Evolutionary conservation across 371 early-diverging fungal species (phyloP), one percentile per base, ranked within the genome.

Genomic region (Smittium mucronatum): DNA sequence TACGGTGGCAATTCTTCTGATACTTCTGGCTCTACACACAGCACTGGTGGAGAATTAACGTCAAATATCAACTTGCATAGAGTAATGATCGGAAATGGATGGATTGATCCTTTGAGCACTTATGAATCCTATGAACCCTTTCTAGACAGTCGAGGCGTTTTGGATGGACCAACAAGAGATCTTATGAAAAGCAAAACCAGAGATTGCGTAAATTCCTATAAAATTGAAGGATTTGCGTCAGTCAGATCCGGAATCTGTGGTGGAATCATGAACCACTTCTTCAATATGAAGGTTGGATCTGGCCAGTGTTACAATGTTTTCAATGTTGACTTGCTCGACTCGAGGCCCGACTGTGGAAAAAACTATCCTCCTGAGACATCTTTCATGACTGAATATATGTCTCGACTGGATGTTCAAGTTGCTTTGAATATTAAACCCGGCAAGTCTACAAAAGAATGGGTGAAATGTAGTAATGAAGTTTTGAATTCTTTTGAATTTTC

Each of bases 81-180:
- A 0, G 26, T 81, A 29, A 72, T 76, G 72, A 75, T 82, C 29
- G 82, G 82, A 26, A 82, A 81, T 65, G 82, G 80, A 25, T 79
- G 79, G 79, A 68, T 80, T 57, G 80, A 80, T 30, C 77, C 79
- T 36, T 65, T 58, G 25, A 69, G 70, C 11, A 79, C 75, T 72
- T 78, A 79, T 59, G 72, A 72, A 73, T 79, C 79, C 35, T 79
- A 79, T 61, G 28, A 59, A 58, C 78, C 74, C n/a, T 67, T 78
- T 67, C 68, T 71, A 5, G 58, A 35, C 5, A 72, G 67, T 68
- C 33, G 57, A n/a, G 34, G 76, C 63, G 34, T 79, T 15, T 58
- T 67, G 1, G 26, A 59, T 15, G 28, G 34, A 5, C 15, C 34
- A 17, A 70, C 76, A 8, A 63, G 75, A 17, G 57, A 63, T 29